phyloP scores from a whole-genome alignment of 176 grass and related monocot genomes.

The Oropetium thomaeum region DNA sequence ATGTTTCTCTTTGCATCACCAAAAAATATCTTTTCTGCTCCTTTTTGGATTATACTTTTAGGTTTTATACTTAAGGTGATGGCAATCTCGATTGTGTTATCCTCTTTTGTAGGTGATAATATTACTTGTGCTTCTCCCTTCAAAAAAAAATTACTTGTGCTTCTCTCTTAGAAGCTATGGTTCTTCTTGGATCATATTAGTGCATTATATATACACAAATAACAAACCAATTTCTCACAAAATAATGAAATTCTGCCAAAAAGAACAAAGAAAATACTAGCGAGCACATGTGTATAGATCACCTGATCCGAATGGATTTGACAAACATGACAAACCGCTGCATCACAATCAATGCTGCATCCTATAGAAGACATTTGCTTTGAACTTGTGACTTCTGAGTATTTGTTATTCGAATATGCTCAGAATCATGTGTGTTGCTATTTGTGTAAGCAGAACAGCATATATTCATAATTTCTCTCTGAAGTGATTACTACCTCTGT shows the following conservation, averaged over 20 bases:
- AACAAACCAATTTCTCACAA: background rate
- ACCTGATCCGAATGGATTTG: background rate
- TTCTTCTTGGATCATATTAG: slow-evolving; percentile 21
- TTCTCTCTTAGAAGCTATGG: background rate
- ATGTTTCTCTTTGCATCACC: slow-evolving; percentile 6
- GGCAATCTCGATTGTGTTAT: background rate
- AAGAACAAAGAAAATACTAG: background rate
- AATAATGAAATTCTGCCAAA: background rate
- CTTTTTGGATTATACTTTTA: background rate
- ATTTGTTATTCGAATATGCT: background rate
- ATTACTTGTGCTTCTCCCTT: slow-evolving; percentile 1
- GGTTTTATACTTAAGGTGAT: background rate
- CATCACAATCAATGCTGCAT: background rate
- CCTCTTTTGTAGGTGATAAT: background rate
- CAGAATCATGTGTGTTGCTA: background rate
- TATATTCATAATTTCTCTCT: background rate
- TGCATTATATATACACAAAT: background rate
- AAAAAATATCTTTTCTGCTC: background rate
- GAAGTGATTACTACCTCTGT: background rate
- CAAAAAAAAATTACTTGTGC: slow-evolving; percentile 3
- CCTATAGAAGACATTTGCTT: background rate
- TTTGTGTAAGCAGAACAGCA: background rate
- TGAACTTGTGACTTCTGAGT: background rate
- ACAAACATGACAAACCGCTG: background rate
- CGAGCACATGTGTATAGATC: background rate